A percentile compares a stretch with the other conserved stretches of the same genome.
These are phyloP conservation scores for Astrothelium subdiscretum DNA, from an alignment of 495 filamentous ascomycete genomes.

Conservation along the genomic window DNA sequence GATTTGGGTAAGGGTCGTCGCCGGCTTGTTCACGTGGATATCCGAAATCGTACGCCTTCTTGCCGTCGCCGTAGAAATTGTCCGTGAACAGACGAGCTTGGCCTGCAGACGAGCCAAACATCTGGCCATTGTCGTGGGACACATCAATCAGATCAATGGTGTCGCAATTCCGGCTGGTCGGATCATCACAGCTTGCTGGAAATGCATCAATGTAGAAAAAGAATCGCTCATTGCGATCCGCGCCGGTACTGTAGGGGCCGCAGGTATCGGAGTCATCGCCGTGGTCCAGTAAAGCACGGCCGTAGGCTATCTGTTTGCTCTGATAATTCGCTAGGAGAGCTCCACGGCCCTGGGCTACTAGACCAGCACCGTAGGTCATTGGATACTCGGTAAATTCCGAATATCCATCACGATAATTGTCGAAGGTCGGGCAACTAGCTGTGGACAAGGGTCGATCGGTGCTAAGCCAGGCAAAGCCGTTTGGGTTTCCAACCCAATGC, in stretches of 20 bases:
- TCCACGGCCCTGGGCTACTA: neutral
- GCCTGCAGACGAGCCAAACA: neutral
- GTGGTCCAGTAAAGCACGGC: neutral
- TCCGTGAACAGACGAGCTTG: neutral
- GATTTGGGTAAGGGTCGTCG: conserved; percentile 3
- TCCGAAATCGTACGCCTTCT: conserved; percentile 1
- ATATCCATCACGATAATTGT: neutral
- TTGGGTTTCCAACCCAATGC: conserved; percentile 3
- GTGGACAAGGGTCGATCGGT: neutral
- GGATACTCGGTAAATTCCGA: neutral
- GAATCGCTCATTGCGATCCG: conserved; percentile 3
- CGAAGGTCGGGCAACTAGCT: neutral
- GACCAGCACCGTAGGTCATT: neutral
- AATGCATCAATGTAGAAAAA: conserved; percentile 1
- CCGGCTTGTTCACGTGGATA: conserved; percentile 2
- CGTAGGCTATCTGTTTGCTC: conserved; percentile 1
- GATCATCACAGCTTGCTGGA: neutral
- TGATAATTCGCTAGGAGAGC: neutral
- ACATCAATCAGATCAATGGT: neutral
- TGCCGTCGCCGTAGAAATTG: conserved; percentile 4
- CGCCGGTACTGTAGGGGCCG: neutral
- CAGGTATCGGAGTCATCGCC: conserved; percentile 1
- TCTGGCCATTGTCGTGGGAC: neutral
- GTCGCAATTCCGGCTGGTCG: neutral
- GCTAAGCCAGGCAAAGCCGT: conserved; percentile 2